phyloP scores from a whole-genome alignment of 2,329 filamentous ascomycete species.

The Chaetothyriales sp. region DNA sequence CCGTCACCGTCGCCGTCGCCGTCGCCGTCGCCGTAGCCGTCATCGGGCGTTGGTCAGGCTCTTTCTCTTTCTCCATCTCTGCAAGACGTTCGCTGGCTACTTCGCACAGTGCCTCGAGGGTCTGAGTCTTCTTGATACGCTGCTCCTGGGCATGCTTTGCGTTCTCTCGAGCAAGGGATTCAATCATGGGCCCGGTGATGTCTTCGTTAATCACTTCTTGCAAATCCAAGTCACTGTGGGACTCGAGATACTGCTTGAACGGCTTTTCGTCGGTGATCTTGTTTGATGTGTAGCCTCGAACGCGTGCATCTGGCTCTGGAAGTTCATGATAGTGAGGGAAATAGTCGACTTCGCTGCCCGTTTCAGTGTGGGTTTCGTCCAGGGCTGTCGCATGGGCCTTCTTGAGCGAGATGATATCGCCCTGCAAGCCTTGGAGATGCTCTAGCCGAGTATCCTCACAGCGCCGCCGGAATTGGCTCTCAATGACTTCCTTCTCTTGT shows the following conservation, averaged over 20 bases:
- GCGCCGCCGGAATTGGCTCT: slow-evolving; percentile 21
- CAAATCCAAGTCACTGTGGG: slow-evolving; percentile 14
- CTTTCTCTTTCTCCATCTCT: slow-evolving; percentile 6
- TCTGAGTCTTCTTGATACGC: slow-evolving; percentile 6
- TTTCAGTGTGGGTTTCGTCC: slow-evolving; percentile 31
- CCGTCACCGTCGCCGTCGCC: background rate
- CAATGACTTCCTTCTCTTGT: slow-evolving; percentile 23
- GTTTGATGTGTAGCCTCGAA: slow-evolving; percentile 15
- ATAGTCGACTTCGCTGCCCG: slow-evolving; percentile 21
- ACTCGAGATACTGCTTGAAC: slow-evolving; percentile 11
- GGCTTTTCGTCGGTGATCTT: slow-evolving; percentile 17
- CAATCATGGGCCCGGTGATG: slow-evolving; percentile 13
- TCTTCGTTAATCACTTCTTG: slow-evolving; percentile 17
- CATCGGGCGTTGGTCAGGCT: slow-evolving; percentile 6
- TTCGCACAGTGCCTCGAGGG: slow-evolving; percentile 9
- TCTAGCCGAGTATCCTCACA: slow-evolving; percentile 20
- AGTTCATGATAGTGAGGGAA: slow-evolving; percentile 16
- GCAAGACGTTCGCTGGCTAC: slow-evolving; percentile 13
- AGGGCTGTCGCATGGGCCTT: slow-evolving; percentile 27
- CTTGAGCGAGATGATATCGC: slow-evolving; percentile 27
- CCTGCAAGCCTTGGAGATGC: slow-evolving; percentile 27
- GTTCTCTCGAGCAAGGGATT: slow-evolving; percentile 11
- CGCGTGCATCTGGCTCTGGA: slow-evolving; percentile 12
- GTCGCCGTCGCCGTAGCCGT: background rate
- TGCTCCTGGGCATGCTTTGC: slow-evolving; percentile 8